Base-by-base conservation (phyloP, 495 filamentous ascomycete species). In the Mycothermus thermophilus region DNA sequence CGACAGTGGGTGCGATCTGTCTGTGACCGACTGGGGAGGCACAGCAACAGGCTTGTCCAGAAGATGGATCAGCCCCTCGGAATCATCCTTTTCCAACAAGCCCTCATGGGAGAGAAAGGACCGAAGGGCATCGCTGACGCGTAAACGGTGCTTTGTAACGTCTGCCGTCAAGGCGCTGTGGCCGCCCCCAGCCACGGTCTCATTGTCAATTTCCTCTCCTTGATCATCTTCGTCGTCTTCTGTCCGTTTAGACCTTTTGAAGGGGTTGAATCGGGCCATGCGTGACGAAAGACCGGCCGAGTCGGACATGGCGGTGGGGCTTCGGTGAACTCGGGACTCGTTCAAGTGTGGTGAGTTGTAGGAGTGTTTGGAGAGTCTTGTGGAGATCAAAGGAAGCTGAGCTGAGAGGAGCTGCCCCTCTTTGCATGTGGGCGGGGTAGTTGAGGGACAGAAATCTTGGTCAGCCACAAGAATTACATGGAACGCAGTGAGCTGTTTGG, bases 121-220 rank as follows among this genome's bases (percentile, higher is more conserved):
- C 27, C 55, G 55, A 11, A 73, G 47, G 0, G 60, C 63, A 33
- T 55, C 50, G 50, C 64, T 69, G 15, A 72, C 61, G 22, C 60
- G 45, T 14, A 71, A 50, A 20, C 60, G 50, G 20, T 51, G 52
- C 27, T 62, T 62, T 4, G 57, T 54, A 25, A 59, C 47, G 26
- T 50, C 43, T 8, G 58, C 55, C 27, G 48, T 46, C 5, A 58
- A 51, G 0, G 59, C 46, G 27, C 50, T 52, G 42, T 65, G 64
- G 28, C 67, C 69, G 21, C 67, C 66, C 10, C 66, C 66, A 1
- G 63, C 68, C 3, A 69, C 57, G 9, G 58, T 62, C 15, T 35
- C 32, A 3, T 46, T 31, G 27, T 62, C 65, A 19, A 68, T 60
- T 25, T 60, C 54, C 36, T 69, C 58, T 34, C 68, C 68, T 5